A percentile compares a stretch with the other conserved stretches of the same genome.
These are phyloP conservation scores for Adansonia madagascariensis DNA, from an alignment of 441 rosid species.

Conservation along the genomic window DNA sequence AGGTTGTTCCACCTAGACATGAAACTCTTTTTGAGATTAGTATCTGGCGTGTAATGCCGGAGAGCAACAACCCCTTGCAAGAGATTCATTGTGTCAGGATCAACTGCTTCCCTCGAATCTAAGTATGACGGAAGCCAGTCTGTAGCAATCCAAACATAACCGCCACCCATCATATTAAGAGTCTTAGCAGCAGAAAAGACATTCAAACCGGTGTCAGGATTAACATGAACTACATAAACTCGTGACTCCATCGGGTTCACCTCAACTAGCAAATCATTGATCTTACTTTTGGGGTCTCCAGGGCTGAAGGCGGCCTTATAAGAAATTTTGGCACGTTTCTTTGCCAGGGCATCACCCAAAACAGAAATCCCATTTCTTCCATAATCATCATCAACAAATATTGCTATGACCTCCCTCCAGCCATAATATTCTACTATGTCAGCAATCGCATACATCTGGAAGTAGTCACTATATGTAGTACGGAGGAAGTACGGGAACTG, in stretches of 20 bases:
- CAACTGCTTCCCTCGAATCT: conserved; percentile 56
- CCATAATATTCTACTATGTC: conserved; percentile 57
- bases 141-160: conserved; percentile 93
- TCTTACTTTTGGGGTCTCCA: conserved; percentile 47
- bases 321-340: conserved; percentile 73
- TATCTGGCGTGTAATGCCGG: conserved; percentile 82
- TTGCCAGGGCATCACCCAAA: conserved; percentile 74
- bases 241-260: conserved; percentile 81
- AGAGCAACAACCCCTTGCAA: conserved; percentile 89
- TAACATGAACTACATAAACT: conserved; percentile 84
- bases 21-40: conserved; percentile 53
- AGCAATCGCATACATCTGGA: conserved; percentile 85
- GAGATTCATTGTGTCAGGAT: conserved; percentile 52
- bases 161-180: conserved; percentile 69
- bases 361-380: conserved; percentile 81
- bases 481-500: conserved; percentile 66
- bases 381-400: conserved; percentile 86
- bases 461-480: conserved; percentile 69
- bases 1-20: conserved; percentile 50
- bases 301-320: conserved; percentile 74
- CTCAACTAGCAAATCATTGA: conserved; percentile 56
- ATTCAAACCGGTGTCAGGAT: conserved; percentile 78
- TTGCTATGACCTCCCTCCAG: conserved; percentile 83
- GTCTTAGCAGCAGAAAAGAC: conserved; percentile 68
- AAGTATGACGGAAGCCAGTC: conserved; percentile 89